These are phyloP conservation scores for Malus sylvestris DNA, from an alignment of 306 rosid species.

Conservation along the genomic window DNA sequence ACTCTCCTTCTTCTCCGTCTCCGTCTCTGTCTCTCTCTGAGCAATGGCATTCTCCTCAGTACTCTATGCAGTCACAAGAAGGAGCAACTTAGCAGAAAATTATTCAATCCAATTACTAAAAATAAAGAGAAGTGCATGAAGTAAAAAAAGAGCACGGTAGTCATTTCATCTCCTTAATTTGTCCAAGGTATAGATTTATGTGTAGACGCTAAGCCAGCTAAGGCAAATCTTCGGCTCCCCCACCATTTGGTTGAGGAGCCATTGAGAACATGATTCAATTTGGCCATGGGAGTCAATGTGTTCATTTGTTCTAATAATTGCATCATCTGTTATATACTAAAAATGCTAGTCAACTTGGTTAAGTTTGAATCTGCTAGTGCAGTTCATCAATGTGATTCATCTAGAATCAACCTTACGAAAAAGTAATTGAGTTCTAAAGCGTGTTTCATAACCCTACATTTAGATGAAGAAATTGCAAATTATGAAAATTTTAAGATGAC, in stretches of 20 bases:
- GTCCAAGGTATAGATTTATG: not conserved
- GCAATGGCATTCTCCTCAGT: slow-evolving; percentile 33
- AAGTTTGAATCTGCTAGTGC: not conserved
- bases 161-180: not conserved
- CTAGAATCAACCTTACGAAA: not conserved
- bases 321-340: too few species aligned
- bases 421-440: not conserved
- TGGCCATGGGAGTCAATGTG: too few species aligned
- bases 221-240: not conserved
- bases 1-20: not conserved
- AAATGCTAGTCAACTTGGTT: too few species aligned
- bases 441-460: not conserved
- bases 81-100: slow-evolving; percentile 8
- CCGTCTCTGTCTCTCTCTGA: not conserved
- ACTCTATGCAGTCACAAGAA: slow-evolving; percentile 23
- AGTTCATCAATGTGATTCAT: not conserved
- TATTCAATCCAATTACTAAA: too few species aligned
- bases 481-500: too few species aligned
- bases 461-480: not conserved
- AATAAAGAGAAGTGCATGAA: too few species aligned
- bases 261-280: not conserved
- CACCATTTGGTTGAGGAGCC: not conserved
- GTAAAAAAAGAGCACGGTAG: too few species aligned
- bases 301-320: too few species aligned
- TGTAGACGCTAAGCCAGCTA: not conserved